Conservation (phyloP, 2,329 filamentous ascomycete genomes). For the Leptosphaerulina australis region DNA sequence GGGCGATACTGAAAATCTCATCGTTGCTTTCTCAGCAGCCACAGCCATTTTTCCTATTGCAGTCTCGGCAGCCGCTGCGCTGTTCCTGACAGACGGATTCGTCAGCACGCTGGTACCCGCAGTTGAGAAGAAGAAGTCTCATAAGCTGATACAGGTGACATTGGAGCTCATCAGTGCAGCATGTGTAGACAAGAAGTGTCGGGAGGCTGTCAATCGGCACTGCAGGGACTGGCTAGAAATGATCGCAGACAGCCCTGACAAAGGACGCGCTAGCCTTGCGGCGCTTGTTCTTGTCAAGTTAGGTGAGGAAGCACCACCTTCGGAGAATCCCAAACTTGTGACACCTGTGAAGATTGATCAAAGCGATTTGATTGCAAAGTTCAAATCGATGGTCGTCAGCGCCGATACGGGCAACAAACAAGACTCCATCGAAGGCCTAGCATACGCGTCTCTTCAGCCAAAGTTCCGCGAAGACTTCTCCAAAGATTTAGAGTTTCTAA, state of each 20-base stretch:
- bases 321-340: conserved; percentile 40
- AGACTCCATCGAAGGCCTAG: conserved; percentile 85
- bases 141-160: conserved; percentile 83
- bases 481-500: conserved; percentile 70
- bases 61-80: conserved; percentile 71
- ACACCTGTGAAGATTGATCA: conserved; percentile 43
- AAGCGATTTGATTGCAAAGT: conserved; percentile 60
- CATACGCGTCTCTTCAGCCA: conserved; percentile 86
- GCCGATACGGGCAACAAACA: conserved; percentile 65
- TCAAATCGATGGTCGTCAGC: conserved; percentile 68
- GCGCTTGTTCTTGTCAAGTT: conserved; percentile 63
- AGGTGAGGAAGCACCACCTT: conserved; percentile 48
- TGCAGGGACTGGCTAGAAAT: conserved; percentile 87
- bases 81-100: conserved; percentile 91
- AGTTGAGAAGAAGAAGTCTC: conserved; percentile 80
- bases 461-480: conserved; percentile 82
- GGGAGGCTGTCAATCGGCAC: conserved; percentile 82
- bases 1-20: conserved; percentile 84
- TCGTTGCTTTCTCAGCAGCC: conserved; percentile 92
- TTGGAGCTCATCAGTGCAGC: conserved; percentile 90
- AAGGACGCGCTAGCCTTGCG: conserved; percentile 58
- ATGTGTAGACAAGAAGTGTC: conserved; percentile 81
- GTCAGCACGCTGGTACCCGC: conserved; percentile 75
- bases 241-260: conserved; percentile 71
- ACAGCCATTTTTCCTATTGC: conserved; percentile 86